These are phyloP conservation scores for Plasmodium coatneyi DNA, from an alignment of 169 alveolate genomes.

Conservation along the genomic window DNA sequence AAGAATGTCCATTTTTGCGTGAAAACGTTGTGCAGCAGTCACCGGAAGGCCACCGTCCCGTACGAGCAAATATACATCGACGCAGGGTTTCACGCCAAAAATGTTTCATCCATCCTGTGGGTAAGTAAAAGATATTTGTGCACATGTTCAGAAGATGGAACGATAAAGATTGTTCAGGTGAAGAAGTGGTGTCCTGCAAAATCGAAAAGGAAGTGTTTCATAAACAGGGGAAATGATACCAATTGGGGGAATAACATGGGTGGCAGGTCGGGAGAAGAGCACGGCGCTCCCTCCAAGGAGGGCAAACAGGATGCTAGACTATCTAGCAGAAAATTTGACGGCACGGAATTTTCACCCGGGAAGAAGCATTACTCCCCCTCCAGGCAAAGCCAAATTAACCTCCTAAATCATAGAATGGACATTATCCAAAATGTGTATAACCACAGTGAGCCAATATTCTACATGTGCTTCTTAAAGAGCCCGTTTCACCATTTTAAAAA, in stretches of 20 bases:
- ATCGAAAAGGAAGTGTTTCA: background rate
- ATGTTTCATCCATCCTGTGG: conserved; percentile 54
- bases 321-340: background rate
- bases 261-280: background rate
- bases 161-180: conserved; percentile 18
- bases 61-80: conserved; percentile 41
- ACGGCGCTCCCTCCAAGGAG: background rate
- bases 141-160: conserved; percentile 70
- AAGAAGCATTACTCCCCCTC: background rate
- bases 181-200: background rate
- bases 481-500: conserved; percentile 32
- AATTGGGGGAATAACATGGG: background rate
- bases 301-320: background rate
- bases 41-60: conserved; percentile 12
- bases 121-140: conserved; percentile 19
- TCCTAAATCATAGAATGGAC: background rate
- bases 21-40: conserved; percentile 11
- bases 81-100: conserved; percentile 44
- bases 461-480: conserved; percentile 36
- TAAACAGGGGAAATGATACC: background rate
- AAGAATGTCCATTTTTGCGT: conserved; percentile 21
- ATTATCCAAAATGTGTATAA: conserved; percentile 43
- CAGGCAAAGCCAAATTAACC: background rate
- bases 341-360: background rate
- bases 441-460: conserved; percentile 67